Base-by-base conservation (phyloP, 768 basidiomycete species). In the Leccinum fibrillosum region DNA sequence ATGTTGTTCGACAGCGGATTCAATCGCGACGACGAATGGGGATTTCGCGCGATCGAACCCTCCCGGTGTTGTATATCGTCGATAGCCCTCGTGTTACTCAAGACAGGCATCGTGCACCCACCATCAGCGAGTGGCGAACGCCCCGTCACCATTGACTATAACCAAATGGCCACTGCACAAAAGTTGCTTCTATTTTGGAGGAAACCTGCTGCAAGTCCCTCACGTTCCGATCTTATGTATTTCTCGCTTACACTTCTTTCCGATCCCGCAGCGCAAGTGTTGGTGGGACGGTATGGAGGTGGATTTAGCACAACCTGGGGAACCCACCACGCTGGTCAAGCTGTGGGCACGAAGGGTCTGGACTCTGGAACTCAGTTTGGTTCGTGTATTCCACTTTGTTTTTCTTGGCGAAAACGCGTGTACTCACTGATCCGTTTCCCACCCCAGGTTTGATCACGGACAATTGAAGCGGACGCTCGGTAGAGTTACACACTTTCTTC, bases 231-330 rank as follows among this genome's bases (percentile, higher is more conserved):
- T 7, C 21, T 21, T 23, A 17, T 15, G n/a, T 28, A 15, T 30
- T 21, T 49, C 32, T 58, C 39, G 55, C 35, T 52, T 37, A 48
- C 30, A 21, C 17, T 28, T 34, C n/a, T 42, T 42, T 42, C 30
- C 30, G 3, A 21, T n/a, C 35, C n/a, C 32, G 13, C 63, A 98
- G 95, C 82, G 97, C 44, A 98, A 99, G 78, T 98, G 96, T 75
- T 99, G 97, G 97, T 99, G 97, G 97, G 97, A 99, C 66, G 96
- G 96, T 11, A 80, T 94, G 39, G 94, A 96, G 63, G 86, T 96
- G 19, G 91, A 97, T 54, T 70, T 98, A 45, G 84, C 89, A 8
- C 78, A 81, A 4, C 70, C 77, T 1, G 84, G 77, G 4, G 80
- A 80, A 37, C 74, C 83, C 52, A 68, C 80, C 9, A 77, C 81